Evolutionary conservation across 2,329 filamentous ascomycete species (phyloP).

Genomic region (Furcasterigmium sp.): DNA sequence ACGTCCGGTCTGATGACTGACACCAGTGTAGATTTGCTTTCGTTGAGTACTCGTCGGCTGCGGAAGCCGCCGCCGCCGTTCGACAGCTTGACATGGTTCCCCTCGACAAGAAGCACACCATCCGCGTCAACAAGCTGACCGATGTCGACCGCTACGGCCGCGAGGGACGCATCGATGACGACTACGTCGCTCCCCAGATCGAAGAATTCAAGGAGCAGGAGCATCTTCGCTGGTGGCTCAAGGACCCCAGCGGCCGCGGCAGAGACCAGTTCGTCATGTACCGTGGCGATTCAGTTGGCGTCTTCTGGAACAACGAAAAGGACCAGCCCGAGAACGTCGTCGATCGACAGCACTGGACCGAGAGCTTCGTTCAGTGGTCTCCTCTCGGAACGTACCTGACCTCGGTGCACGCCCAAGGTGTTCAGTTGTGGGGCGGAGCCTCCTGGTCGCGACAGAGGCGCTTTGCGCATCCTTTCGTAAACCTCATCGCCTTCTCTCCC

Average conservation of each 20-base stretch:
- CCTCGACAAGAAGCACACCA: constrained; percentile 94
- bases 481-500: constrained; percentile 93
- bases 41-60: constrained; percentile 88
- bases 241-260: constrained; percentile 71
- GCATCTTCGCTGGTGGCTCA: constrained; percentile 89
- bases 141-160: constrained; percentile 95
- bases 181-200: constrained; percentile 77
- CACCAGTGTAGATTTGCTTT: constrained; percentile 72
- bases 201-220: constrained; percentile 87
- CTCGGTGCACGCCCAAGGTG: constrained; percentile 91
- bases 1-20: constrained; percentile 5
- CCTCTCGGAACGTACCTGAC: constrained; percentile 90
- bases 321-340: constrained; percentile 83
- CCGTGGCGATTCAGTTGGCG: constrained; percentile 83
- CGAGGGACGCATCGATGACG: constrained; percentile 88
- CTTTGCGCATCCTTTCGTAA: constrained; percentile 92
- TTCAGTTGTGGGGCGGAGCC: constrained; percentile 91
- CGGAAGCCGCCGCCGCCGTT: constrained; percentile 83
- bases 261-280: constrained; percentile 96
- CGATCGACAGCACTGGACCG: constrained; percentile 93
- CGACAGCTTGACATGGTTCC: constrained; percentile 81
- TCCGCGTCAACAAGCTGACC: constrained; percentile 95
- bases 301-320: constrained; percentile 98
- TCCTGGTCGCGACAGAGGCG: constrained; percentile 88
- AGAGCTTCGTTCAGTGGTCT: constrained; percentile 97